A percentile compares a stretch with the other conserved stretches of the same genome.
These are phyloP conservation scores for Brasenia schreberi DNA, from an alignment of 164 flowering plant genomes.

Conservation along the genomic window DNA sequence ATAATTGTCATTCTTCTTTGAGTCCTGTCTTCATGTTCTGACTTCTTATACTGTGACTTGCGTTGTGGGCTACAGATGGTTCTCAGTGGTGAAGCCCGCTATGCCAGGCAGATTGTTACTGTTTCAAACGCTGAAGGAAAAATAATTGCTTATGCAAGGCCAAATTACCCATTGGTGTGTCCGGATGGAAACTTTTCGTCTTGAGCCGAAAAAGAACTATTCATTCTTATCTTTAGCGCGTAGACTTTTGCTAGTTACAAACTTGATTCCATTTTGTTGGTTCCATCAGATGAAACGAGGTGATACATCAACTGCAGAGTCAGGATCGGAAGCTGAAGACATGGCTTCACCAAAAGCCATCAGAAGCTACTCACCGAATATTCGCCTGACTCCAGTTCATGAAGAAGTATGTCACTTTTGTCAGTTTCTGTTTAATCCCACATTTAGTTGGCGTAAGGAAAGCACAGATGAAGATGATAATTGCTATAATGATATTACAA, in stretches of 20 bases:
- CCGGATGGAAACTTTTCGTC: conserved; percentile 15
- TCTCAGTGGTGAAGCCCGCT: conserved; percentile 52
- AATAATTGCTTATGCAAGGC: conserved; percentile 41
- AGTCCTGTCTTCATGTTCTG: not conserved
- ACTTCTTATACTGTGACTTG: not conserved
- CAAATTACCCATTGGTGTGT: conserved; percentile 25
- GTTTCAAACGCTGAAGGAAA: conserved; percentile 33
- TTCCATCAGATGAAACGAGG: conserved; percentile 42
- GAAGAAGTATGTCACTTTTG: conserved; percentile 47
- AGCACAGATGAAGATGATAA: too few species aligned
- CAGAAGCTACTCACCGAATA: conserved; percentile 19
- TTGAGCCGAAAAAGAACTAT: conserved; percentile 21
- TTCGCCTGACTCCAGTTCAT: conserved; percentile 39
- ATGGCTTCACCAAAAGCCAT: conserved; percentile 32
- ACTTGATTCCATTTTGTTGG: not conserved
- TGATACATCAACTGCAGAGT: conserved; percentile 43
- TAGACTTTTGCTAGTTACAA: not conserved
- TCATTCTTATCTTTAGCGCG: conserved; percentile 24
- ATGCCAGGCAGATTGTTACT: conserved; percentile 24
- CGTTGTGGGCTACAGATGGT: conserved; percentile 31
- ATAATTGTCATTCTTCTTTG: not conserved
- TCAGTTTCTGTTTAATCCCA: not conserved
- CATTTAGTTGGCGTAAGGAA: too few species aligned
- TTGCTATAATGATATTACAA: too few species aligned
- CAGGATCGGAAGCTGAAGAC: conserved; percentile 54